phyloP scores from a whole-genome alignment of 2,329 filamentous ascomycete species.

The Talaromyces sp. region DNA sequence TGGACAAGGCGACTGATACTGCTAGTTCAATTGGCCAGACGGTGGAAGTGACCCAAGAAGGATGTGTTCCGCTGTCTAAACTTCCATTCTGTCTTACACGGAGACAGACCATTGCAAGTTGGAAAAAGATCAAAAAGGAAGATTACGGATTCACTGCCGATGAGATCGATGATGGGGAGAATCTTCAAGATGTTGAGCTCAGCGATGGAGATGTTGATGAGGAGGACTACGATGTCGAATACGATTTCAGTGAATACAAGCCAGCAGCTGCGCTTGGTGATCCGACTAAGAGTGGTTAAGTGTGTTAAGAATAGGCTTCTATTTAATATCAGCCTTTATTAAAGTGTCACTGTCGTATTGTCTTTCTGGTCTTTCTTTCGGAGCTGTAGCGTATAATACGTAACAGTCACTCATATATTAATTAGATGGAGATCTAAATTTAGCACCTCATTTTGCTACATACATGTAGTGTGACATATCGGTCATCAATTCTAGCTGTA shows the following conservation, averaged over 20 bases:
- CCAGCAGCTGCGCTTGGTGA: conserved; percentile 17
- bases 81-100: conserved; percentile 27
- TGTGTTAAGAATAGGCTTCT: background rate
- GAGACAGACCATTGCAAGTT: conserved; percentile 28
- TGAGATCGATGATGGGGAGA: conserved; percentile 28
- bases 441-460: background rate
- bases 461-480: no score
- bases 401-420: background rate
- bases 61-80: conserved; percentile 26
- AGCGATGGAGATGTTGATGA: conserved; percentile 26
- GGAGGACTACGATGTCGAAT: conserved; percentile 29
- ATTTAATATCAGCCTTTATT: background rate
- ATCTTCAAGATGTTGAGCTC: conserved; percentile 27
- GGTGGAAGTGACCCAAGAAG: conserved; percentile 21
- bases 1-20: conserved; percentile 29
- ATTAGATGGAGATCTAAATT: background rate
- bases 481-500: no score
- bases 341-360: background rate
- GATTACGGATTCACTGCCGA: conserved; percentile 27
- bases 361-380: background rate
- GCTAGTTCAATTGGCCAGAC: conserved; percentile 27
- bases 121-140: conserved; percentile 28
- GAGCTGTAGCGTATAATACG: background rate
- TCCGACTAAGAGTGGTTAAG: conserved; percentile 15
- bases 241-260: conserved; percentile 28